These are phyloP conservation scores for Murraya paniculata DNA, from an alignment of 345 rosid genomes.

Conservation along the genomic window DNA sequence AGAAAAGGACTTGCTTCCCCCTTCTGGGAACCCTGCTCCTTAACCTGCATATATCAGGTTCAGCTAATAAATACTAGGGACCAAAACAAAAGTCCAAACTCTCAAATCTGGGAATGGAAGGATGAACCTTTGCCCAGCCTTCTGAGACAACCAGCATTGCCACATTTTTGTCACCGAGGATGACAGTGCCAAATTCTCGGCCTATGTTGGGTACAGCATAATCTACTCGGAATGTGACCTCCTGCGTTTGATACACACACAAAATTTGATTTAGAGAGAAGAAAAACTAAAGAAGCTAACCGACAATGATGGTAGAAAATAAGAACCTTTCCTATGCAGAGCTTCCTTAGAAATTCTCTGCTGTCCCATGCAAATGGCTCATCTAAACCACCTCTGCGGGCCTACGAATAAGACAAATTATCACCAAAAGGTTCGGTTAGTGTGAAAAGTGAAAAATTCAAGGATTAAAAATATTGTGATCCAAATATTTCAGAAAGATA, in stretches of 20 bases:
- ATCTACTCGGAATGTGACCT: constrained; percentile 85
- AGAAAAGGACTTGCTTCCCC: constrained; percentile 87
- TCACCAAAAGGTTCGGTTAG: background rate
- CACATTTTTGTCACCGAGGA: constrained; percentile 77
- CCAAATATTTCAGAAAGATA: background rate
- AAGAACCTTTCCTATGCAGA: constrained; percentile 91
- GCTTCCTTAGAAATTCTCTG: constrained; percentile 87
- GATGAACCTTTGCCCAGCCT: constrained; percentile 92
- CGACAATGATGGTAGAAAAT: constrained; percentile 6
- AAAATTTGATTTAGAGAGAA: background rate
- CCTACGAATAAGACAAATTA: constrained; percentile 34
- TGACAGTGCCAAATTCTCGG: constrained; percentile 91
- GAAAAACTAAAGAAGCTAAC: constrained; percentile 1
- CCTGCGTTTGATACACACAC: constrained; percentile 39
- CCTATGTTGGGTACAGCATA: constrained; percentile 69
- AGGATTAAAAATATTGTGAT: background rate
- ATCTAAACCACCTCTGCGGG: constrained; percentile 84
- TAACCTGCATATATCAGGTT: constrained; percentile 50
- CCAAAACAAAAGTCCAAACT: background rate
- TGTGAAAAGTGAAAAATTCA: background rate
- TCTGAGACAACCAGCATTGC: constrained; percentile 64
- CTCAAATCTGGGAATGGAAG: constrained; percentile 4
- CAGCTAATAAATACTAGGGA: constrained; percentile 4
- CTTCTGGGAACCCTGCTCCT: constrained; percentile 81
- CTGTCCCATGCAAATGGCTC: constrained; percentile 98